Evolutionary conservation across 1,139 yeast species (phyloP).

Genomic region (Pichia kudriavzevii): DNA sequence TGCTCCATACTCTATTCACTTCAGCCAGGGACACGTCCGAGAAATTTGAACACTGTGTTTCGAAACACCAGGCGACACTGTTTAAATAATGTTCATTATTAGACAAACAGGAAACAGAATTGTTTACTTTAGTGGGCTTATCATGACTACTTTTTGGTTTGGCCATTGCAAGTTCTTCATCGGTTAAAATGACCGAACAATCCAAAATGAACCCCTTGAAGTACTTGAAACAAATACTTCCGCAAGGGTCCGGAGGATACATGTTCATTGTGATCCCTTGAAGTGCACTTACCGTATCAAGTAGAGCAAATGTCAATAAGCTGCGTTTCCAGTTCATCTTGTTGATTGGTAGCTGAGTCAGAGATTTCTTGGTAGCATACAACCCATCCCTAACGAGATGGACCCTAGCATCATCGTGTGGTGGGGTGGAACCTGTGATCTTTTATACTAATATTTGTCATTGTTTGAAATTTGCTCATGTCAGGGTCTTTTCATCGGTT

Average conservation of each 20-base stretch:
- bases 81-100: neutral
- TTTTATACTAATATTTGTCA: too few species aligned
- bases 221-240: neutral
- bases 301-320: too few species aligned
- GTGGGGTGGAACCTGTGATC: too few species aligned
- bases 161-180: neutral
- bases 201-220: neutral
- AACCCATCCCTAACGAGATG: too few species aligned
- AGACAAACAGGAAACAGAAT: neutral
- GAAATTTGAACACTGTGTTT: conserved; percentile 1
- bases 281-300: too few species aligned
- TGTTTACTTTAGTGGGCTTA: neutral
- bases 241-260: conserved; percentile 1
- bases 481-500: too few species aligned
- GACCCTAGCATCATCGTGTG: too few species aligned
- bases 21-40: neutral
- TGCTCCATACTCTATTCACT: conserved; percentile 1
- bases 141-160: neutral
- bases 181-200: neutral
- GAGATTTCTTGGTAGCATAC: too few species aligned
- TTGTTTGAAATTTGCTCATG: too few species aligned
- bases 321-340: too few species aligned
- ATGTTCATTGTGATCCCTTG: too few species aligned
- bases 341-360: too few species aligned
- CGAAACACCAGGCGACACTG: conserved; percentile 9